Base-by-base conservation (phyloP, 352 stramenopile genomes). In the Pythium insidiosum region DNA sequence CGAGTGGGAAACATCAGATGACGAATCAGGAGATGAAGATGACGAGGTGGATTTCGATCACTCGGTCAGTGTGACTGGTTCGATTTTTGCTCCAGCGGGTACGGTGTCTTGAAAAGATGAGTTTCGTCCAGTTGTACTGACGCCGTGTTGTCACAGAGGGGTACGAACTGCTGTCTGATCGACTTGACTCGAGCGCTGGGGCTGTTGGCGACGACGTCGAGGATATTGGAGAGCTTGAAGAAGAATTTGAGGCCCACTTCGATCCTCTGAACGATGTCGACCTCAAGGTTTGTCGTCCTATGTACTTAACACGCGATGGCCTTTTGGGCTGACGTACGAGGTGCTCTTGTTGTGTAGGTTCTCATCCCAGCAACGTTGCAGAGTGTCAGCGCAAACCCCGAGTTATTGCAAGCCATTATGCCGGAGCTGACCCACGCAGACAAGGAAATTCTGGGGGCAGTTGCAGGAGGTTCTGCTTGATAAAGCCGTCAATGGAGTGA, bases 181-280 rank as follows among this genome's bases (percentile, higher is more conserved):
- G 68, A 36, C 56, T 90, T 41, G 63, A 83, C n/a, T n/a, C n/a
- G n/a, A n/a, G n/a, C n/a, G n/a, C n/a, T n/a, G n/a, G n/a, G n/a
- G n/a, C n/a, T n/a, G n/a, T n/a, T 43, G 58, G 19, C 6, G 50
- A 58, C 6, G 58, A 31, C 41, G 59, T 21, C 2, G 54, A 45
- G 5, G 58, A 48, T n/a, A 55, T 18, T 29, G 61, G 58, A 5
- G 58, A 67, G 3, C 55, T 68, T 1, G 74, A 90, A 36, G 72
- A 90, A 49, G 77, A 84, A 37, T 84, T 90, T 46, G 78, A 90
- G 42, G 74, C 78, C 0, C 73, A 86, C 34, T 88, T 90, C 43
- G 78, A 90, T 38, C 73, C 78, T 15, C 54, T 90, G 18, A 88
- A 84, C 43, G 78, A 90, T 4, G 53, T 90, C 12, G 73, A 88